These are phyloP conservation scores for Paradendryphiella salina DNA, from an alignment of 2,329 filamentous ascomycete genomes.

Conservation along the genomic window DNA sequence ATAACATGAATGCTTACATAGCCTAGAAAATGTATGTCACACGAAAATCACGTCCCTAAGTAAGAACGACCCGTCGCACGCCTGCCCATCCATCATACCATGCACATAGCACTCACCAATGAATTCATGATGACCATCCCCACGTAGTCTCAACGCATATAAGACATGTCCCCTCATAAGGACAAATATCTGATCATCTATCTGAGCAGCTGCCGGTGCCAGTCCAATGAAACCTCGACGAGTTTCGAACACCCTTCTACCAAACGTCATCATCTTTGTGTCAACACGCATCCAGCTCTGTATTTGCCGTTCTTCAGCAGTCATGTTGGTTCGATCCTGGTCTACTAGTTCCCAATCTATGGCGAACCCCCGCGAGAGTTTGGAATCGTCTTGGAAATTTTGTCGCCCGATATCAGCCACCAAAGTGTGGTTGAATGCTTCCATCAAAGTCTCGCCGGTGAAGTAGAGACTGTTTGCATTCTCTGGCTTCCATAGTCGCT, in stretches of 20 bases:
- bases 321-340: background rate
- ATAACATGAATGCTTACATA: no score
- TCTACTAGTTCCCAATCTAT: background rate
- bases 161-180: background rate
- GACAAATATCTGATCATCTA: constrained; percentile 1
- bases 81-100: constrained; percentile 9
- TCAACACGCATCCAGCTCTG: constrained; percentile 4
- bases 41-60: no score
- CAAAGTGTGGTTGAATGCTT: background rate
- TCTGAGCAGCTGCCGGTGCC: background rate
- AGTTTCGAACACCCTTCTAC: constrained; percentile 5
- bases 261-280: constrained; percentile 1
- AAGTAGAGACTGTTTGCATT: background rate
- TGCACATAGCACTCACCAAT: constrained; percentile 15
- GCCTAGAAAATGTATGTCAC: no score
- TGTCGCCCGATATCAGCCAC: background rate
- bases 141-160: background rate
- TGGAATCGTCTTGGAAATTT: background rate
- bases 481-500: background rate
- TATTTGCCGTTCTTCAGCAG: background rate
- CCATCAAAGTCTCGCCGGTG: background rate
- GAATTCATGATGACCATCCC: background rate
- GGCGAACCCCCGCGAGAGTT: background rate
- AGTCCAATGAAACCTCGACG: constrained; percentile 7
- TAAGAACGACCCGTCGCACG: background rate